Evolutionary conservation across 2,329 filamentous ascomycete genomes (phyloP).

Genomic region (Beauveria sp.): DNA sequence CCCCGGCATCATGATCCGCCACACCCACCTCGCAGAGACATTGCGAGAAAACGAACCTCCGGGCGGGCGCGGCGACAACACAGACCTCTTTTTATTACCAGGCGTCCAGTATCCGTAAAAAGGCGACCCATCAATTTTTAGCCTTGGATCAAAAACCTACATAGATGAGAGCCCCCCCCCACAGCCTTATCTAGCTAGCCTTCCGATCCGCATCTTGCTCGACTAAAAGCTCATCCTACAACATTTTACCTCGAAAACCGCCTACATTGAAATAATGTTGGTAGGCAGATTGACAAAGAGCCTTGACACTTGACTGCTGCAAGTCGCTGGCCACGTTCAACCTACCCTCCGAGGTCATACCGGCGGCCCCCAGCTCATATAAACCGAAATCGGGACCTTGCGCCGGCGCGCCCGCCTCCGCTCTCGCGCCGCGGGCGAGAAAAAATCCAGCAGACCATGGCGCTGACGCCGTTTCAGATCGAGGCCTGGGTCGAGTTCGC

Average conservation of each 20-base stretch:
- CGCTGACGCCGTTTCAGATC: slow-evolving; percentile 32
- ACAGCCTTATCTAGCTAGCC: background rate
- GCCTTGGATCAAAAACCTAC: background rate
- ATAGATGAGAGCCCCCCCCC: background rate
- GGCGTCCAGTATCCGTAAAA: too few relatives aligned
- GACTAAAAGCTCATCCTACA: background rate
- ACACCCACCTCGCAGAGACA: background rate
- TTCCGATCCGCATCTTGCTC: background rate
- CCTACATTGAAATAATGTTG: too few relatives aligned
- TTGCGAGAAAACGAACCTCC: background rate
- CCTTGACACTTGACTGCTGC: too few relatives aligned
- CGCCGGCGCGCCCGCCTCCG: too few relatives aligned
- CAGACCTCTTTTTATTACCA: background rate
- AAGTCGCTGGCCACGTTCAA: too few relatives aligned
- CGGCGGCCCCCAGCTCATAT: too few relatives aligned
- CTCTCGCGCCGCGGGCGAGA: background rate
- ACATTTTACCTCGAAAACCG: too few relatives aligned
- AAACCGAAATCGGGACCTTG: too few relatives aligned
- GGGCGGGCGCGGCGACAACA: background rate
- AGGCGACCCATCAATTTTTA: background rate
- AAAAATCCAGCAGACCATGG: slow-evolving; percentile 12
- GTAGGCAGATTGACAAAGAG: too few relatives aligned
- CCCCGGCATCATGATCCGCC: slow-evolving; percentile 3
- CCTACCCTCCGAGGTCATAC: too few relatives aligned
- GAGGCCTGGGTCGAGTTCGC: slow-evolving; percentile 38